phyloP scores from a whole-genome alignment of 164 flowering plant genomes.

The Kalanchoe fedtschenkoi region DNA sequence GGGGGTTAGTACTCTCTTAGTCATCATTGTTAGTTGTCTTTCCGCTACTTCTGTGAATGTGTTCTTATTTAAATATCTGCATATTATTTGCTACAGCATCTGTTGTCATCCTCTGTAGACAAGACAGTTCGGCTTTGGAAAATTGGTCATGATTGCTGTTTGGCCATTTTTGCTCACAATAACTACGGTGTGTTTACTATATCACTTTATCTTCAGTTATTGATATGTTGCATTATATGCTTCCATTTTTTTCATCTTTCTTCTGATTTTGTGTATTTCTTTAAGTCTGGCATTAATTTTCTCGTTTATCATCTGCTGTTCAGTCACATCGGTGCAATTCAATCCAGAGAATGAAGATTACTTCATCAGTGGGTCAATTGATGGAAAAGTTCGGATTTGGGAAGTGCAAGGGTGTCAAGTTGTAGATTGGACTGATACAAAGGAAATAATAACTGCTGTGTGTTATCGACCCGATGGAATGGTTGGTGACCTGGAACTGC shows the following conservation, averaged over 20 bases:
- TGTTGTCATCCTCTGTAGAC: conserved; percentile 70
- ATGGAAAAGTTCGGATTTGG: conserved; percentile 33
- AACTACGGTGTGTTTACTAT: conserved; percentile 54
- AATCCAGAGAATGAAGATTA: conserved; percentile 26
- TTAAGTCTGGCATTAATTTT: conserved; percentile 3
- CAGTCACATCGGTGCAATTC: conserved; percentile 11
- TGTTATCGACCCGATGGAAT: conserved; percentile 80
- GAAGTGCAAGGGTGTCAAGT: conserved; percentile 18
- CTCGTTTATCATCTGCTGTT: background rate
- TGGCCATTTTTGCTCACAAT: conserved; percentile 51
- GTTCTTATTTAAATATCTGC: background rate
- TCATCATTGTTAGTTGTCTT: background rate
- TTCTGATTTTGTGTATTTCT: background rate
- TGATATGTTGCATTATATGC: background rate
- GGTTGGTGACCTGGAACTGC: conserved; percentile 21
- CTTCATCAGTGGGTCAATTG: conserved; percentile 33
- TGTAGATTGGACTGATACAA: conserved; percentile 24
- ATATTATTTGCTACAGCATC: conserved; percentile 23
- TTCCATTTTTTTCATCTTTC: background rate
- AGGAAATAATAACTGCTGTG: conserved; percentile 61
- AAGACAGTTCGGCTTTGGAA: conserved; percentile 70
- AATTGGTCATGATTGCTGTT: conserved; percentile 36
- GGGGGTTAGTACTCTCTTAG: conserved; percentile 35
- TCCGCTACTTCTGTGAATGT: background rate
- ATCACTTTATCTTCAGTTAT: conserved; percentile 1